These are phyloP conservation scores for Citrus inodora DNA, from an alignment of 345 rosid genomes.

Conservation along the genomic window DNA sequence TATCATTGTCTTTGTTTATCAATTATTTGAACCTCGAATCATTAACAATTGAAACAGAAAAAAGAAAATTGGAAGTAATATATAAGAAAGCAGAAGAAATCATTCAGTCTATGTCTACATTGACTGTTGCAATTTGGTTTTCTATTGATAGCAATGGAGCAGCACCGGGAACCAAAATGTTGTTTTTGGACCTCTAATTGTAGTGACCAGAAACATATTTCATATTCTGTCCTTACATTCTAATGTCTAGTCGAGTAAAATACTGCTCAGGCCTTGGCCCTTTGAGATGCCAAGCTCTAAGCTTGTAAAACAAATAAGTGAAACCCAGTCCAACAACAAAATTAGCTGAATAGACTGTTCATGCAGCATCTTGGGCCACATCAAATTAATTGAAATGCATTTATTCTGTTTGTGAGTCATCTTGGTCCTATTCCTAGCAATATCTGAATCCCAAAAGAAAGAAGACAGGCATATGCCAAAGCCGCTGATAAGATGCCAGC, in stretches of 20 bases:
- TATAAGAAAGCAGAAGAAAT: background rate
- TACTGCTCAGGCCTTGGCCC: background rate
- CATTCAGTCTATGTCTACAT: background rate
- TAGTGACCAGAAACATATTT: background rate
- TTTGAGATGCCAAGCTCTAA: background rate
- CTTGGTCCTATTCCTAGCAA: background rate
- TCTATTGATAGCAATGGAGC: background rate
- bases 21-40: background rate
- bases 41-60: background rate
- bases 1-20: too few species aligned
- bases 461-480: background rate
- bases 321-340: constrained; percentile 4
- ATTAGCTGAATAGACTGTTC: background rate
- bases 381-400: background rate
- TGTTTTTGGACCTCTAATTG: background rate
- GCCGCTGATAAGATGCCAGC: background rate
- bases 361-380: background rate
- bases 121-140: background rate
- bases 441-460: background rate
- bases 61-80: background rate
- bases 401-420: background rate
- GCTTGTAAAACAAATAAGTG: background rate
- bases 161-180: background rate
- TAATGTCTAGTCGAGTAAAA: background rate
- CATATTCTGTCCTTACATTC: background rate